phyloP scores from a whole-genome alignment of 2,329 filamentous ascomycete genomes.

The Cladosporium oxysporum region DNA sequence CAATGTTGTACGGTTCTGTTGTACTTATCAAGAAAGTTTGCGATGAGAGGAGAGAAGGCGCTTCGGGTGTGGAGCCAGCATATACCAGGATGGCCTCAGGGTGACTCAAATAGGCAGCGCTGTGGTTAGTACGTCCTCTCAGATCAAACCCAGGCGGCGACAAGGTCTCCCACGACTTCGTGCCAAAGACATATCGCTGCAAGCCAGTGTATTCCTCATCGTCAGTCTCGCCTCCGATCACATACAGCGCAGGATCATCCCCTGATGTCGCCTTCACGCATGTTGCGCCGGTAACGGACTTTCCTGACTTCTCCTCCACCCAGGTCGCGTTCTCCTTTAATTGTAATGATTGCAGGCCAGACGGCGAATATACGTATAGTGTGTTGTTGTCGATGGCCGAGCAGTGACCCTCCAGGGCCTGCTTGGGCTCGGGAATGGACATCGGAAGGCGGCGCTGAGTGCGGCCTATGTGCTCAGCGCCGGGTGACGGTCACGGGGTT shows the following conservation, averaged over 20 bases:
- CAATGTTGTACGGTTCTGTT: conserved; percentile 63
- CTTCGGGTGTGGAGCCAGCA: conserved; percentile 68
- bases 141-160: conserved; percentile 54
- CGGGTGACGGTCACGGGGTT: conserved; percentile 8
- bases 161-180: conserved; percentile 61
- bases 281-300: conserved; percentile 70
- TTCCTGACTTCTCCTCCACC: conserved; percentile 65
- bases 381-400: conserved; percentile 78
- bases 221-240: conserved; percentile 71
- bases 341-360: conserved; percentile 72
- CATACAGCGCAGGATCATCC: conserved; percentile 65
- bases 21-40: conserved; percentile 75
- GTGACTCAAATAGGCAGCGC: conserved; percentile 70
- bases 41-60: conserved; percentile 58
- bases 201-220: conserved; percentile 68
- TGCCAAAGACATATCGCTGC: conserved; percentile 65
- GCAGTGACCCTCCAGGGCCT: conserved; percentile 74
- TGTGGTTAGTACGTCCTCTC: conserved; percentile 72
- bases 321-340: conserved; percentile 71
- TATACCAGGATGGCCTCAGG: conserved; percentile 77
- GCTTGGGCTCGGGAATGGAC: conserved; percentile 70
- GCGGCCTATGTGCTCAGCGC: conserved; percentile 21
- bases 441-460: conserved; percentile 48
- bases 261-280: conserved; percentile 71
- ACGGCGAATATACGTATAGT: conserved; percentile 77